Evolutionary conservation across 148 eudicot species (phyloP), one percentile per base, ranked within the genome.

Genomic region (Rhododendron ferrugineum): DNA sequence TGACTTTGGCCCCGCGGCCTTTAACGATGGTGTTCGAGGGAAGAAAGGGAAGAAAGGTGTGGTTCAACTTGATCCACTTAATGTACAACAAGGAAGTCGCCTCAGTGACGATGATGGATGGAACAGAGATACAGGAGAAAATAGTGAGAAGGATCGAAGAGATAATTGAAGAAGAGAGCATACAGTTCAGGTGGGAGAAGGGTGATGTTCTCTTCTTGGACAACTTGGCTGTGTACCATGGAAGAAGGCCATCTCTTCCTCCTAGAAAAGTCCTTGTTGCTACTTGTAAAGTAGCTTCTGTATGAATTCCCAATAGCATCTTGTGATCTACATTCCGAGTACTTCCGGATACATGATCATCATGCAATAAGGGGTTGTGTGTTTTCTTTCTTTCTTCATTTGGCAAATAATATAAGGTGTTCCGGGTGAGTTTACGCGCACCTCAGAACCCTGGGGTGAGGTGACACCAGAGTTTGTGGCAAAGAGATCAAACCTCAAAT

Each of bases 121-220:
- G 90, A 42, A 85, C 77, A 8, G 89, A 88, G 83, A 89, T 91
- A 72, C 90, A 91, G 0, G 83, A 26, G 16, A 9, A 87, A 9
- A 20, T 91, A 0, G 93, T 88, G 78, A 88, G 84, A 85, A 88
- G 93, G 81, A 87, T 90, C 68, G 88, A 36, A 60, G 91, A 89
- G 79, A 89, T 89, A 50, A 89, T 89, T 15, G 93, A 91, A 83
- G 93, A 91, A 76, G 93, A 91, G 74, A 89, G 90, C 87, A 89
- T 91, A 37, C 91, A 91, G 62, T 89, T 89, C 85, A 89, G 84
- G 82, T 91, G 93, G 93, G 86, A 90, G 82, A 91, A 90, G 58
- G 93, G 93, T 1, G 93, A 91, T 60, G 87, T 89, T 37, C 88
- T 91, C 23, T 89, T 91, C 84, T 58, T 91, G 5, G 91, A 91